Percentiles rank a stretch among this genome's conserved stretches.
These are phyloP conservation scores for Pseudocercospora macadamiae DNA, from an alignment of 2,329 filamentous ascomycete genomes.

Conservation along the genomic window DNA sequence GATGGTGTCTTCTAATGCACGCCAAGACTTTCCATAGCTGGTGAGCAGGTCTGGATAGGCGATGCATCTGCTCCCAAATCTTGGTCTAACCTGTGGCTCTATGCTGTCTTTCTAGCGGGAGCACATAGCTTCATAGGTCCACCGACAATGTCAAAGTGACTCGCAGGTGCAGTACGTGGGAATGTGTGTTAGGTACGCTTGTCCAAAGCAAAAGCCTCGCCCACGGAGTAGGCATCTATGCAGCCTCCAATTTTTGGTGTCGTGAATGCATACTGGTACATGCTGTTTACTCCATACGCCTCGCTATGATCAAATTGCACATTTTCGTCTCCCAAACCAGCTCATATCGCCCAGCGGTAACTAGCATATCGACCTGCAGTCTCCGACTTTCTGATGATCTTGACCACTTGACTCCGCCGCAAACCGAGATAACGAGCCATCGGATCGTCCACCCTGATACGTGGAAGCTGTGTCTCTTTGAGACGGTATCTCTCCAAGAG, in stretches of 20 bases:
- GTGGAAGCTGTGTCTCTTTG: constrained; percentile 95
- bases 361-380: constrained; percentile 95
- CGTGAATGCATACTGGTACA: constrained; percentile 14
- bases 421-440: constrained; percentile 90
- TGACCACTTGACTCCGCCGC: constrained; percentile 90
- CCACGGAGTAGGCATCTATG: too few species aligned
- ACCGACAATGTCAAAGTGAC: too few species aligned
- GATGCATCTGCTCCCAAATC: not conserved
- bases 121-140: too few species aligned
- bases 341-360: constrained; percentile 70
- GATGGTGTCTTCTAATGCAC: not conserved
- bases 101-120: too few species aligned
- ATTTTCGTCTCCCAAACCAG: constrained; percentile 2
- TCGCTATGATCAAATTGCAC: constrained; percentile 21
- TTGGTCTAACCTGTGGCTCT: too few species aligned
- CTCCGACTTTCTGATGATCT: constrained; percentile 95
- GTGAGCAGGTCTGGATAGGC: not conserved
- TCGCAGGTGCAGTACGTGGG: too few species aligned
- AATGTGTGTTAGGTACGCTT: too few species aligned
- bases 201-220: too few species aligned
- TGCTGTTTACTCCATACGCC: constrained; percentile 16
- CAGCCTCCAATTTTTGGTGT: not conserved
- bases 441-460: constrained; percentile 88
- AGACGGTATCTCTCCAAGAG: constrained; percentile 87
- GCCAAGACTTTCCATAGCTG: not conserved